Conservation (phyloP, 768 basidiomycete genomes). For the Leucosporidium yakuticum region DNA sequence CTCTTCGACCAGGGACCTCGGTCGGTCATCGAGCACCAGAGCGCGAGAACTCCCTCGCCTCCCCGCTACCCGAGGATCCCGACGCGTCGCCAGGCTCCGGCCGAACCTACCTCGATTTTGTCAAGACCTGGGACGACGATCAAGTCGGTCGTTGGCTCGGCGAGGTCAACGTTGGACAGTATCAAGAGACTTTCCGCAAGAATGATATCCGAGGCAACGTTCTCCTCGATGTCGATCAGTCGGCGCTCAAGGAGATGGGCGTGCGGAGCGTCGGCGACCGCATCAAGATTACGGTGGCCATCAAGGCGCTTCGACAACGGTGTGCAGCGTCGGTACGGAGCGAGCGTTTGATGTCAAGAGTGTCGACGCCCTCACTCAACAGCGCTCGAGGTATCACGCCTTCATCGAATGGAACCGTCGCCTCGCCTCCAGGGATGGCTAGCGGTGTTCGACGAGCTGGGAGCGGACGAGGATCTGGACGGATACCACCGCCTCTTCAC, state of each 20-base stretch:
- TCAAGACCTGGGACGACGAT: constrained; percentile 42
- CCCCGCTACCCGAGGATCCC: background rate
- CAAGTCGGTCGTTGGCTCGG: constrained; percentile 64
- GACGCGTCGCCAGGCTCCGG: background rate
- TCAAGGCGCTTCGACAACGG: constrained; percentile 67
- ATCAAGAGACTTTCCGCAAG: constrained; percentile 59
- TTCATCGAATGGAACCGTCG: background rate
- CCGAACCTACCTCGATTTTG: constrained; percentile 38
- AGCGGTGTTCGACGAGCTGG: background rate
- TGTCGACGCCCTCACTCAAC: background rate
- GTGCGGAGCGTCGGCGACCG: constrained; percentile 82
- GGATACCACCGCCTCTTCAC: constrained; percentile 34
- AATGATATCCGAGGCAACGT: constrained; percentile 92
- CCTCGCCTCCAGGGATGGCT: too few species aligned
- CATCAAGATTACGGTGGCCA: constrained; percentile 74
- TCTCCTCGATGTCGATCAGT: constrained; percentile 82
- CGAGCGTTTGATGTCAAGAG: background rate
- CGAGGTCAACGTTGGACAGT: constrained; percentile 48
- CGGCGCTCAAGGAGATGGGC: constrained; percentile 81
- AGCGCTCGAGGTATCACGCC: background rate
- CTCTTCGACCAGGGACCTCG: constrained; percentile 11
- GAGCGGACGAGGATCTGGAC: background rate
- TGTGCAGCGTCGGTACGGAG: constrained; percentile 41
- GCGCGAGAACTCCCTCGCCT: background rate
- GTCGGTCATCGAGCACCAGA: constrained; percentile 4